Conservation (phyloP, 1,139 yeast species). For the Geotrichum reessii region DNA sequence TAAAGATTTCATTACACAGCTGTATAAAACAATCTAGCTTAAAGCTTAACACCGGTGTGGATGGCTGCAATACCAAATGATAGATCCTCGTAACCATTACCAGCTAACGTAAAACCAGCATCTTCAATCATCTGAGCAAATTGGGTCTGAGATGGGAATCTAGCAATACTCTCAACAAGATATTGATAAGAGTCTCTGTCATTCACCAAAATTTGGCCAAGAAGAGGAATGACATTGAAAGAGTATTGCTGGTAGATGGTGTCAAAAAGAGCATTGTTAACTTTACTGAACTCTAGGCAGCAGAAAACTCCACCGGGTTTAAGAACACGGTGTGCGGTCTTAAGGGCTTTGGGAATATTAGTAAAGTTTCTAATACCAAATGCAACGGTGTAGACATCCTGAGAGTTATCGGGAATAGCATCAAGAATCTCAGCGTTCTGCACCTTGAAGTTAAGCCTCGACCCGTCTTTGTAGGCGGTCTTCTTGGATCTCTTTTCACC, state of each 20-base stretch:
- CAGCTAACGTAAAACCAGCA: conserved; percentile 90
- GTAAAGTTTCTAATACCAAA: conserved; percentile 97
- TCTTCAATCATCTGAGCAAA: conserved; percentile 88
- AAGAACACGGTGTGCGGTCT: conserved; percentile 88
- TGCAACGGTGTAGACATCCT: conserved; percentile 93
- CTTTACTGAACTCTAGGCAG: conserved; percentile 90
- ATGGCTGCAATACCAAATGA: conserved; percentile 97
- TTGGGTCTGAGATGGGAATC: conserved; percentile 87
- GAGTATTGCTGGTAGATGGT: conserved; percentile 81
- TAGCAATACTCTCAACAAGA: conserved; percentile 85
- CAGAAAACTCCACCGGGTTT: conserved; percentile 99
- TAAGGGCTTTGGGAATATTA: conserved; percentile 83
- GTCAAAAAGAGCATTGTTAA: conserved; percentile 71
- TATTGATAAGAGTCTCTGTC: conserved; percentile 95
- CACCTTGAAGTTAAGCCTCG: conserved; percentile 70
- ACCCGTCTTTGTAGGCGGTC: conserved; percentile 43
- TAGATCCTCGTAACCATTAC: conserved; percentile 85
- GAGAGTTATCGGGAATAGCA: conserved; percentile 74
- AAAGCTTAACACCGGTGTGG: conserved; percentile 87
- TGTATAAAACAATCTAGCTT: conserved; percentile 12
- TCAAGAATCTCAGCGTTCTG: conserved; percentile 93
- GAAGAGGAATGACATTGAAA: conserved; percentile 77
- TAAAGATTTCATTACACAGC: not conserved
- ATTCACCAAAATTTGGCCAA: conserved; percentile 93
- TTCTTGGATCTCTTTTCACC: conserved; percentile 68